Percentiles rank a stretch among this genome's conserved stretches.
Evolutionary conservation across 192 early-diverging fungal species (phyloP).

Genomic region (Coemansia sp.): DNA sequence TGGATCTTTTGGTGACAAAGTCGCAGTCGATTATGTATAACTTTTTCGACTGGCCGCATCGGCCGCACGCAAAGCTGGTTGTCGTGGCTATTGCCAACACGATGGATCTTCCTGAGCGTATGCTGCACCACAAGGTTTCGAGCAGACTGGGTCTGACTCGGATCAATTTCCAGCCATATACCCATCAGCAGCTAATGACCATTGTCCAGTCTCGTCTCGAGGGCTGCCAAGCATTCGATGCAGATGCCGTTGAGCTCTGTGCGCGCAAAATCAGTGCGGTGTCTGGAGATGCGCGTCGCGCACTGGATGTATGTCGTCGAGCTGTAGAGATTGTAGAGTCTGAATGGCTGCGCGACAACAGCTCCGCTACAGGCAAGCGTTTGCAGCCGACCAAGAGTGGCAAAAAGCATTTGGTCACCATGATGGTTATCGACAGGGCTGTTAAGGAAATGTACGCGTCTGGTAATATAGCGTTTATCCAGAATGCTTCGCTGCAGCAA

Average conservation of each 20-base stretch:
- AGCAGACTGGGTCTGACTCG: constrained; percentile 86
- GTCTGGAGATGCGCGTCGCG: constrained; percentile 93
- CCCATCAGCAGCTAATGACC: constrained; percentile 75
- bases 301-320: constrained; percentile 89
- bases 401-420: constrained; percentile 48
- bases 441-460: constrained; percentile 88
- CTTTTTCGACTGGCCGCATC: constrained; percentile 97
- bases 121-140: constrained; percentile 86
- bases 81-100: constrained; percentile 98
- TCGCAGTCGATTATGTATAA: constrained; percentile 96
- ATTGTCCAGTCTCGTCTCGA: constrained; percentile 86
- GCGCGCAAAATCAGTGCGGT: constrained; percentile 94
- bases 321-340: constrained; percentile 74
- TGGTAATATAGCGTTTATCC: constrained; percentile 71
- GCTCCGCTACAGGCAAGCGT: not conserved
- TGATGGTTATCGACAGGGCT: constrained; percentile 73
- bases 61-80: constrained; percentile 78
- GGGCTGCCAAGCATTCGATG: constrained; percentile 68
- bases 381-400: constrained; percentile 37
- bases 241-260: constrained; percentile 91
- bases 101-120: constrained; percentile 95
- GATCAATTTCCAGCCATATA: constrained; percentile 94
- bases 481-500: constrained; percentile 76
- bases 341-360: constrained; percentile 13
- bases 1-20: constrained; percentile 90